Conservation (phyloP, 2,329 filamentous ascomycete genomes). For the Plectosphaerella plurivora region DNA sequence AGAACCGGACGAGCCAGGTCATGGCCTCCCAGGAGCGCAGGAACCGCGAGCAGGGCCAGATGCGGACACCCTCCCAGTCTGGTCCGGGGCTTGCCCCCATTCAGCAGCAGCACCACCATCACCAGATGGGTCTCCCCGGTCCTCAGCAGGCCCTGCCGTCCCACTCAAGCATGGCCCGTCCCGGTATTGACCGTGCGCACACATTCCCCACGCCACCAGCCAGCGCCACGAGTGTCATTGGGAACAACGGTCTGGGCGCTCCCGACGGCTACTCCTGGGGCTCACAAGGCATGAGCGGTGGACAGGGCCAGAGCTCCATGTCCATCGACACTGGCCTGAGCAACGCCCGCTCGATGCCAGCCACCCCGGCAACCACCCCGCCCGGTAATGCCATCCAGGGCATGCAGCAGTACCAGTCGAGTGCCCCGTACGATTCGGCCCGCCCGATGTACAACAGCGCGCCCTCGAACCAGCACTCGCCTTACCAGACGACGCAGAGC, state of each 20-base stretch:
- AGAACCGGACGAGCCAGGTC: conserved; percentile 74
- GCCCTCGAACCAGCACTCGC: conserved; percentile 58
- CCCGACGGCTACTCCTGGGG: conserved; percentile 80
- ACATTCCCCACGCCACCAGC: conserved; percentile 93
- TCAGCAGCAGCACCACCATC: conserved; percentile 58
- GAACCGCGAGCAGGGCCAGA: conserved; percentile 64
- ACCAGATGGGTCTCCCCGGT: conserved; percentile 54
- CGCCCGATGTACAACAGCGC: conserved; percentile 75
- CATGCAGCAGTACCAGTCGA: conserved; percentile 72
- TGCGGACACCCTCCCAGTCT: conserved; percentile 52
- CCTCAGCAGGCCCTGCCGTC: conserved; percentile 54
- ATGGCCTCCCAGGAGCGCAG: conserved; percentile 81
- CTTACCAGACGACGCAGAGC: conserved; percentile 63
- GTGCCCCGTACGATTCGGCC: conserved; percentile 69
- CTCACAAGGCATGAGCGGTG: conserved; percentile 54
- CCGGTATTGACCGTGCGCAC: conserved; percentile 76
- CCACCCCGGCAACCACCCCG: conserved; percentile 86
- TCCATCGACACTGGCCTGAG: conserved; percentile 76
- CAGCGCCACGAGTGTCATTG: conserved; percentile 80
- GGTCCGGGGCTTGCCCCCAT: conserved; percentile 60
- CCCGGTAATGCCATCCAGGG: conserved; percentile 72
- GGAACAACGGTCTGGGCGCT: conserved; percentile 64
- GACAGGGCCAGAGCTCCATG: conserved; percentile 64
- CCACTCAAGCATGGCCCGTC: conserved; percentile 69
- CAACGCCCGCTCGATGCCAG: conserved; percentile 80